phyloP scores from a whole-genome alignment of 2,329 filamentous ascomycete species.

The Trichoderma gracile region DNA sequence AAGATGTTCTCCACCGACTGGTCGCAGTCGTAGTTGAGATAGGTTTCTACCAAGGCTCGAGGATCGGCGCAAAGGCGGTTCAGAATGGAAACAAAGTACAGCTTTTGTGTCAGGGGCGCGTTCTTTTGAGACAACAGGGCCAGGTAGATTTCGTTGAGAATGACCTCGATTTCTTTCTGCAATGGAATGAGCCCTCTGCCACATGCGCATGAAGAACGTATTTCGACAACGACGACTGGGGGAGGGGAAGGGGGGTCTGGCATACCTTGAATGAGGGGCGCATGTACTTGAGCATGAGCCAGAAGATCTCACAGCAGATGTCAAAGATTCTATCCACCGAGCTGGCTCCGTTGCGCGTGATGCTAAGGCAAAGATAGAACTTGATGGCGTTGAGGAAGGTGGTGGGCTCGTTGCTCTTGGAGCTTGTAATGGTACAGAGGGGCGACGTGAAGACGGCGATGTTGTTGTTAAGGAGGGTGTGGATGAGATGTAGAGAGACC shows the following conservation, averaged over 20 bases:
- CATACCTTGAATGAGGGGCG: slow-evolving; percentile 86
- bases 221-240: background rate
- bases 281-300: slow-evolving; percentile 94
- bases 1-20: slow-evolving; percentile 96
- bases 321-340: slow-evolving; percentile 91
- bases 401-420: slow-evolving; percentile 82
- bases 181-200: slow-evolving; percentile 32
- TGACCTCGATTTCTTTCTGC: slow-evolving; percentile 95
- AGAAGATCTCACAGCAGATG: slow-evolving; percentile 95
- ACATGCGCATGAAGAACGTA: background rate
- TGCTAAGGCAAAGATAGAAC: slow-evolving; percentile 91
- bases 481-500: slow-evolving; percentile 91
- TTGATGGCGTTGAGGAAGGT: slow-evolving; percentile 93
- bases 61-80: slow-evolving; percentile 83
- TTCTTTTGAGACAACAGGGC: slow-evolving; percentile 85
- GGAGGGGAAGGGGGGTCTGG: background rate
- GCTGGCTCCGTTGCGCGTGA: slow-evolving; percentile 93
- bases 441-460: slow-evolving; percentile 88
- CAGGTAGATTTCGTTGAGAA: slow-evolving; percentile 95
- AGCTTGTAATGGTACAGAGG: slow-evolving; percentile 87
- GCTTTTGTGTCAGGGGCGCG: slow-evolving; percentile 86
- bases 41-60: slow-evolving; percentile 86
- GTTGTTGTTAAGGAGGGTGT: slow-evolving; percentile 93
- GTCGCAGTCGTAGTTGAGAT: slow-evolving; percentile 98
- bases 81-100: slow-evolving; percentile 84